Base-by-base conservation (phyloP, 495 filamentous ascomycete species). In the Annulohypoxylon nitens region DNA sequence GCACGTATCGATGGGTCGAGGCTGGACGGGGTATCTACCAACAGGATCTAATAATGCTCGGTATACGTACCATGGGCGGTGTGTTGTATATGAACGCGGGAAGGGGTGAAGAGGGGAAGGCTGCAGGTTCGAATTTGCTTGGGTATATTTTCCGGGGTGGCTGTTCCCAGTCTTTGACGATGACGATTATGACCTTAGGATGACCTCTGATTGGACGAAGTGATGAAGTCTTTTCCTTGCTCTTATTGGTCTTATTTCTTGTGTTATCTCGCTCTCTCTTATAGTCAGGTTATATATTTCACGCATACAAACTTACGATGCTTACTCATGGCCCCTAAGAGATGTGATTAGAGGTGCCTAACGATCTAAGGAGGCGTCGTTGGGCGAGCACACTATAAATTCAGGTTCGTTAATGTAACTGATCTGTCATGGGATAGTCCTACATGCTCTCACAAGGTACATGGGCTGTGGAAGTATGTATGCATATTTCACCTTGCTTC, bases 191-290 rank as follows among this genome's bases (percentile, higher is more conserved):
- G 65, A 73, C 36, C 45, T 57, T 53, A 47, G 59, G 61, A 65
- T 37, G 60, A 62, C 65, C 54, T 69, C 57, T 69, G 55, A 74
- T 74, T 74, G 66, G 71, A 75, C 48, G 59, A 67, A 64, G 33
- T 39, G 41, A 66, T n/a, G 74, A 64, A 48, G 47, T 66, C 39
- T 70, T 61, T 63, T 71, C 11, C 48, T 18, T 53, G 64, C 41
- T 63, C 18, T 67, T 8, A 55, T 43, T 57, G 65, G 47, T 25
- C 23, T 57, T 47, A 4, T 16, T 37, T 45, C 33, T 59, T 39
- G 53, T 37, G 33, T 36, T 57, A 33, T 57, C 25, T 34, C 23
- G 33, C 14, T 36, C 26, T 57, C 53, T 37, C 10, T 37, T 57
- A 57, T 57, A 57, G 53, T 57, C 50, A 33, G 25, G 16, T 37